Percentiles rank a stretch among this genome's conserved stretches.
Evolutionary conservation across 2,329 filamentous ascomycete genomes (phyloP).

Genomic region (Alternaria panax): DNA sequence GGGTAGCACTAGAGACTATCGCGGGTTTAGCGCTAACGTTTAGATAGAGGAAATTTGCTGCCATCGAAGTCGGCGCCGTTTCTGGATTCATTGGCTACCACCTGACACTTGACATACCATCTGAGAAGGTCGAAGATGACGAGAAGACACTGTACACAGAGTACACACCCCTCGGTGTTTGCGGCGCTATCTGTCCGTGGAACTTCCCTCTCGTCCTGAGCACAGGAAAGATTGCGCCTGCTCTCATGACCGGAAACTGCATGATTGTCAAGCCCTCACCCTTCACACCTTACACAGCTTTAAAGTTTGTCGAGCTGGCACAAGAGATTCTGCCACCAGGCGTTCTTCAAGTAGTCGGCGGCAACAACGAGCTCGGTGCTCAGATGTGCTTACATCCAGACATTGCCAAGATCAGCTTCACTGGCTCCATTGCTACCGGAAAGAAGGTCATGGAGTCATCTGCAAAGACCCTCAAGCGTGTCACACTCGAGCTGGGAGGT

Average conservation of each 20-base stretch:
- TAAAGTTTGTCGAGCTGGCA: constrained; percentile 68
- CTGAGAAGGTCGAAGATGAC: constrained; percentile 54
- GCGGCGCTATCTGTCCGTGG: constrained; percentile 52
- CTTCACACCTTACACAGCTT: constrained; percentile 64
- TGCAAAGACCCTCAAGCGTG: constrained; percentile 65
- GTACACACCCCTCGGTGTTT: constrained; percentile 58
- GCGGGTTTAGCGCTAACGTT: constrained; percentile 11
- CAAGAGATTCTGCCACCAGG: constrained; percentile 67
- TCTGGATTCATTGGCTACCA: constrained; percentile 51
- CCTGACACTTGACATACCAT: constrained; percentile 40
- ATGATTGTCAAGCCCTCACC: constrained; percentile 65
- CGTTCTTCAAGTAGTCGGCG: constrained; percentile 67
- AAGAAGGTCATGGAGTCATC: constrained; percentile 67
- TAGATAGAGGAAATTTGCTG: constrained; percentile 50
- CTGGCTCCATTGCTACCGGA: constrained; percentile 66
- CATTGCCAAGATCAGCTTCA: constrained; percentile 70
- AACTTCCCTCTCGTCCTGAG: constrained; percentile 63
- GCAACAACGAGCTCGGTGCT: constrained; percentile 67
- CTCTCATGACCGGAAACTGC: constrained; percentile 64
- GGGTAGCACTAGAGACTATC: too few relatives aligned
- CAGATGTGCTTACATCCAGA: constrained; percentile 66
- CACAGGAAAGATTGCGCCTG: constrained; percentile 63
- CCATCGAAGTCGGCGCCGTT: constrained; percentile 50
- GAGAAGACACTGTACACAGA: constrained; percentile 57
- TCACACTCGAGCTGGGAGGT: constrained; percentile 68